These are phyloP conservation scores for Plasmodium billcollinsi DNA, from an alignment of 169 alveolate species.

Conservation along the genomic window DNA sequence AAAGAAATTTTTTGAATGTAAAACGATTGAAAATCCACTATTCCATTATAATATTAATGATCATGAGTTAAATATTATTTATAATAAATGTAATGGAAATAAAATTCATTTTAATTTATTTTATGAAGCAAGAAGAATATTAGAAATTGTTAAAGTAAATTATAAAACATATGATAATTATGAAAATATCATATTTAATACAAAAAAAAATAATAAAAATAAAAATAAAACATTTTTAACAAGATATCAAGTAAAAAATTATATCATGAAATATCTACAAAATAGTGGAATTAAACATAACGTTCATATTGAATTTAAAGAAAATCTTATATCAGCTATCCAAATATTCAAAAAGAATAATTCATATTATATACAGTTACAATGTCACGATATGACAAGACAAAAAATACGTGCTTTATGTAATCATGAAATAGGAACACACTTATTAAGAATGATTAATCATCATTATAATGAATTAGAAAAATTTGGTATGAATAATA, in stretches of 20 bases:
- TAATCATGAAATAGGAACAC: conserved; percentile 77
- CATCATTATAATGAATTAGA: conserved; percentile 62
- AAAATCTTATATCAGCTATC: conserved; percentile 35
- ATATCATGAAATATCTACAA: conserved; percentile 24
- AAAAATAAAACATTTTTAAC: conserved; percentile 1
- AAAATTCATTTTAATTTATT: conserved; percentile 56
- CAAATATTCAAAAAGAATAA: conserved; percentile 39
- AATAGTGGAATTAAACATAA: conserved; percentile 19
- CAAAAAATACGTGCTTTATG: conserved; percentile 57
- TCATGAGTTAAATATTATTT: conserved; percentile 44
- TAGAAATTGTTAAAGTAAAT: conserved; percentile 43
- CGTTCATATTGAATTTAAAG: conserved; percentile 26
- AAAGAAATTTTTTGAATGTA: conserved; percentile 42
- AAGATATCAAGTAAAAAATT: conserved; percentile 34
- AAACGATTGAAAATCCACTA: conserved; percentile 30
- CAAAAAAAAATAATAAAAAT: neutral
- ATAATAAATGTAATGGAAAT: conserved; percentile 48
- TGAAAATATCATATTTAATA: conserved; percentile 21
- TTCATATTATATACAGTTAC: conserved; percentile 42
- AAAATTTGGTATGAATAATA: conserved; percentile 22
- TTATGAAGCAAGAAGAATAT: conserved; percentile 68
- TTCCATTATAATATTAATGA: conserved; percentile 44
- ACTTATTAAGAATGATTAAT: conserved; percentile 76
- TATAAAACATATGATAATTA: conserved; percentile 55
- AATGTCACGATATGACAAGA: conserved; percentile 21